Base-by-base conservation (phyloP, 192 early-diverging fungal species). In the Coemansia brasiliensis region DNA sequence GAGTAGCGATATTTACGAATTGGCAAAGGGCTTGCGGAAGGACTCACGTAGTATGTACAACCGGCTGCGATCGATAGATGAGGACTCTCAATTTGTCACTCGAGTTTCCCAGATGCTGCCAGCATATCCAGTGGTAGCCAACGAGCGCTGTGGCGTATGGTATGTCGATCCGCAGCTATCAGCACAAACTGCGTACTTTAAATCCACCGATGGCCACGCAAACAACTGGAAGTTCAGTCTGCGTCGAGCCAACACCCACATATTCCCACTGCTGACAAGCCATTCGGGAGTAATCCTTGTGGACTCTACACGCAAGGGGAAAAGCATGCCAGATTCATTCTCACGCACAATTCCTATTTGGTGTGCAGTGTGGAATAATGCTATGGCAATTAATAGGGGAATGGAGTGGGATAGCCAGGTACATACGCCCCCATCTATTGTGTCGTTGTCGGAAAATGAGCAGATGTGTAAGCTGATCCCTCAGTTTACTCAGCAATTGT, bases 131-230 rank as follows among this genome's bases (percentile, higher is more conserved):
- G 58, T 92, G 21, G 45, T 87, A 64, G 83, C 92, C 27, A 95
- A 95, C 64, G 90, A 94, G 74, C 84, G 94, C 2, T 92, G 91
- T 69, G 92, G 94, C 11, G 69, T 74, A 8, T 95, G 94, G 94
- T 95, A 95, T 65, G 82, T 91, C 17, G 79, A 86, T 55, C 87
- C 87, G 0, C 41, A 55, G n/a, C 72, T 74, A 58, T 83, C 88
- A 64, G 63, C 56, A 11, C 72, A 84, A 21, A 79, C 87, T 0
- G 92, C 88, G 2, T 96, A 96, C 59, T 94, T 96, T 64, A 96
- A 96, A 61, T 96, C 94, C 5, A 96, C 94, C 2, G 94, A 96
- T 74, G 94, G 94, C 0, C 94, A 96, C 62, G 87, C 80, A 26
- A 86, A 88, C 3, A 79, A 85, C 44, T 94, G 92, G 92, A 84